A percentile compares a stretch with the other conserved stretches of the same genome.
phyloP scores from a whole-genome alignment of 306 rosid species.

The Acmispon strigosus region DNA sequence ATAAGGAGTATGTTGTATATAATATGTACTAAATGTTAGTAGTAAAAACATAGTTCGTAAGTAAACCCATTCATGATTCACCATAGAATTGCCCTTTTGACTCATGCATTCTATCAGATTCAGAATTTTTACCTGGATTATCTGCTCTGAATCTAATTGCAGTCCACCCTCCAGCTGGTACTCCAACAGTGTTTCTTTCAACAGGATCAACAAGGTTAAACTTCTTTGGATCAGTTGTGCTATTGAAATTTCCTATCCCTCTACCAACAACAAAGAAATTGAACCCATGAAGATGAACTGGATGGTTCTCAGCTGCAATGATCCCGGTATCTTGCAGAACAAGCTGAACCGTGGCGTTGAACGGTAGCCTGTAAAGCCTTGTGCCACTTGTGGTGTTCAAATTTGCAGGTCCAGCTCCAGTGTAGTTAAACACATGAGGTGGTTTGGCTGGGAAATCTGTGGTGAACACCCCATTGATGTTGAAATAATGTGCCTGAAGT shows the following conservation, averaged over 20 bases:
- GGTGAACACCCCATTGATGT: conserved; percentile 58
- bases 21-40: no score
- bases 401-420: conserved; percentile 46
- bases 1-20: no score
- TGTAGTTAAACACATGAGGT: conserved; percentile 46
- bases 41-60: no score
- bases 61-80: no score
- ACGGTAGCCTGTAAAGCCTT: conserved; percentile 49
- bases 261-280: conserved; percentile 72
- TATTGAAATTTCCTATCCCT: conserved; percentile 66
- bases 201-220: conserved; percentile 77
- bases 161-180: conserved; percentile 87
- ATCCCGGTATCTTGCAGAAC: conserved; percentile 80
- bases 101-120: background rate
- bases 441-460: conserved; percentile 77
- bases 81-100: no score
- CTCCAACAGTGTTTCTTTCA: conserved; percentile 77
- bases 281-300: conserved; percentile 79
- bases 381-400: conserved; percentile 53
- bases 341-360: conserved; percentile 61
- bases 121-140: conserved; percentile 62
- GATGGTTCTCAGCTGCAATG: conserved; percentile 70
- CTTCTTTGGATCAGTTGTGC: conserved; percentile 39
- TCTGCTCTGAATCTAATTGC: conserved; percentile 88
- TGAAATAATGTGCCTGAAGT: conserved; percentile 75